A percentile compares a stretch with the other conserved stretches of the same genome.
Conservation (phyloP, 2,329 filamentous ascomycete genomes). For the Fusarium beomiforme region DNA sequence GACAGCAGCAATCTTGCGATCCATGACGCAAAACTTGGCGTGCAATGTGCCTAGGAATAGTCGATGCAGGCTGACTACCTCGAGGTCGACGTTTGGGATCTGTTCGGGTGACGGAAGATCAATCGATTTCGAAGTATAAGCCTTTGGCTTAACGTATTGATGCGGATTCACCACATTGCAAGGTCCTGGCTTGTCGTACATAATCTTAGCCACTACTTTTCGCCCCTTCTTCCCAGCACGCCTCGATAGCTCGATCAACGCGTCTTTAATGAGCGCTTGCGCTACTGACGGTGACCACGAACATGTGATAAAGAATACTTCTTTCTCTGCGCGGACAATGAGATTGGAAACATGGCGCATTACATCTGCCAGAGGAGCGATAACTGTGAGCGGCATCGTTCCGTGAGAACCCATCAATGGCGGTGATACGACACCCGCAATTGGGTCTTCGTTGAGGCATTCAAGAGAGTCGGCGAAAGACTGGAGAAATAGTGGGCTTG, state of each 20-base stretch:
- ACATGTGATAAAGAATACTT: constrained; percentile 80
- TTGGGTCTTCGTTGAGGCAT: constrained; percentile 62
- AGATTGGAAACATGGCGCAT: constrained; percentile 79
- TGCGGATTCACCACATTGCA: constrained; percentile 75
- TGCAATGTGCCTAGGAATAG: constrained; percentile 80
- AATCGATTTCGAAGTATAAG: constrained; percentile 68
- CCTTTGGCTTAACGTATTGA: constrained; percentile 64
- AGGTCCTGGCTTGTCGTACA: constrained; percentile 77
- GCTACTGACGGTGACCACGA: constrained; percentile 79
- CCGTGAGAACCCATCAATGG: constrained; percentile 65
- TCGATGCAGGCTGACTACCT: constrained; percentile 78
- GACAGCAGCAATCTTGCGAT: constrained; percentile 74
- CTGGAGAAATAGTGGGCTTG: constrained; percentile 74
- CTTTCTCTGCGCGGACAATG: constrained; percentile 76
- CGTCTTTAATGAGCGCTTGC: constrained; percentile 73
- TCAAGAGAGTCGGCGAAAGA: constrained; percentile 73
- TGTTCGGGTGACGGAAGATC: constrained; percentile 70
- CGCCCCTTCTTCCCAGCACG: constrained; percentile 67
- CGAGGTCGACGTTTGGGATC: constrained; percentile 75
- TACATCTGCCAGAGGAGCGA: constrained; percentile 68
- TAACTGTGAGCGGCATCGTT: constrained; percentile 73
- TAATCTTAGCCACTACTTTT: constrained; percentile 74
- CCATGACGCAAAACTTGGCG: constrained; percentile 80
- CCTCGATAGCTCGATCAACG: constrained; percentile 73
- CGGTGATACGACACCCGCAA: constrained; percentile 62